Conservation (phyloP, 163 green algal species). For the Scenedesmus sp. region DNA sequence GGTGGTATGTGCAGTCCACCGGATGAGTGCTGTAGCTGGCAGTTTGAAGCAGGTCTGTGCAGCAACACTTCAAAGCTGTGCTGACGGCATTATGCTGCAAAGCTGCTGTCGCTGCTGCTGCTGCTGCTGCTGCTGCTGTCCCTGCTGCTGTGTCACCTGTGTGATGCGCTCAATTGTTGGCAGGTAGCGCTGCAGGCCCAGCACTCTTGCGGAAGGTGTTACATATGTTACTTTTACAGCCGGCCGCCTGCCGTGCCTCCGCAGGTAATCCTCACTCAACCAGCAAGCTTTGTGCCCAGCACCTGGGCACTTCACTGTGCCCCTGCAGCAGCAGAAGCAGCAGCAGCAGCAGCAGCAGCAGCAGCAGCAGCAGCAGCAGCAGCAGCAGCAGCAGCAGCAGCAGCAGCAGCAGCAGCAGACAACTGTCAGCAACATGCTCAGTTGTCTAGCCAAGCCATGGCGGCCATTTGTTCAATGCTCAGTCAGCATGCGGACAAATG, state of each 20-base stretch:
- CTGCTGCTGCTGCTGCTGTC: not conserved
- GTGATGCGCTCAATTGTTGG: not conserved
- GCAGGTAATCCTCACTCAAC: not conserved
- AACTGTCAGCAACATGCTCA: too few species aligned
- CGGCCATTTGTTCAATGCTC: too few species aligned
- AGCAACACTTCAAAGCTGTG: too few species aligned
- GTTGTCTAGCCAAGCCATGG: too few species aligned
- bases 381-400: not conserved
- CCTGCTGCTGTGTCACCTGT: not conserved
- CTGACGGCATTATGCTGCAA: too few species aligned
- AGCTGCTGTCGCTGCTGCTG: not conserved
- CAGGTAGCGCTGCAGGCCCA: not conserved
- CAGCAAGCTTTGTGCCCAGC: not conserved
- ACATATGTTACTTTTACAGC: not conserved
- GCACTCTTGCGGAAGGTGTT: not conserved
- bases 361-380: not conserved
- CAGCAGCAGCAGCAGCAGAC: not conserved
- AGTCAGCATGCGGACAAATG: too few species aligned
- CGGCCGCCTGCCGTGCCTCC: not conserved
- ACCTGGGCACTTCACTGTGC: constrained; percentile 36
- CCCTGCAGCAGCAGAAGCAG: not conserved
- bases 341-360: not conserved
- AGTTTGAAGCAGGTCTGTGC: too few species aligned
- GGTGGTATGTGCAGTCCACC: too few species aligned
- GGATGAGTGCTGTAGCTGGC: too few species aligned